Evolutionary conservation across 495 filamentous ascomycete genomes (phyloP).

Genomic region (Penicillium soppii): DNA sequence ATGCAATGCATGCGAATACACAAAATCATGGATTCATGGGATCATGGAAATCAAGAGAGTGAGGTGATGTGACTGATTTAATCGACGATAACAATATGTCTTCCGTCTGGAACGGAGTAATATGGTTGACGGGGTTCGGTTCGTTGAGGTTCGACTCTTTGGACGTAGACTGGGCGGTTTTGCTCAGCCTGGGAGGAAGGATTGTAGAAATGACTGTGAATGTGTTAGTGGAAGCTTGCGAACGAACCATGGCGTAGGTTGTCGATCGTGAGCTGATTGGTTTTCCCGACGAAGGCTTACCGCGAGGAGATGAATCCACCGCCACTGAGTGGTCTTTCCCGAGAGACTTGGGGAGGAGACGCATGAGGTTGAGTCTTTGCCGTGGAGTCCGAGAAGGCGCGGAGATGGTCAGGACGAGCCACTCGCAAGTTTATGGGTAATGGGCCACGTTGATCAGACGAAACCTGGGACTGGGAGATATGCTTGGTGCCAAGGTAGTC

Average conservation of each 20-base stretch:
- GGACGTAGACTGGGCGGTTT: conserved; percentile 28
- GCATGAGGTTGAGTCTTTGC: conserved; percentile 8
- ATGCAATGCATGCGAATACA: conserved; percentile 6
- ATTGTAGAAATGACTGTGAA: conserved; percentile 11
- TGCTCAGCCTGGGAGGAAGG: conserved; percentile 23
- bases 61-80: conserved; percentile 8
- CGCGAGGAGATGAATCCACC: conserved; percentile 15
- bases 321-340: conserved; percentile 19
- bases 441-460: conserved; percentile 12
- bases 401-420: conserved; percentile 10
- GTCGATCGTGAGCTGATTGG: not conserved
- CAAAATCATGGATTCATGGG: not conserved
- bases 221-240: conserved; percentile 3
- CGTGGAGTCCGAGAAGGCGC: conserved; percentile 3
- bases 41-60: not conserved
- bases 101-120: conserved; percentile 23
- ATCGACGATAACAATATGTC: conserved; percentile 36
- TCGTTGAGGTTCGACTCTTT: conserved; percentile 20
- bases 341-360: conserved; percentile 3
- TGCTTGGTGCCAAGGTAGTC: conserved; percentile 16
- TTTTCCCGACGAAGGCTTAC: conserved; percentile 18
- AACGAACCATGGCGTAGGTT: not conserved
- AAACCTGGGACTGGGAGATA: conserved; percentile 10
- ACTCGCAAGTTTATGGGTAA: conserved; percentile 13
- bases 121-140: conserved; percentile 11